Percentiles rank a stretch among this genome's conserved stretches.
Conservation (phyloP, 1,139 yeast species). For the Lodderomyces pseudojiufengensis region DNA sequence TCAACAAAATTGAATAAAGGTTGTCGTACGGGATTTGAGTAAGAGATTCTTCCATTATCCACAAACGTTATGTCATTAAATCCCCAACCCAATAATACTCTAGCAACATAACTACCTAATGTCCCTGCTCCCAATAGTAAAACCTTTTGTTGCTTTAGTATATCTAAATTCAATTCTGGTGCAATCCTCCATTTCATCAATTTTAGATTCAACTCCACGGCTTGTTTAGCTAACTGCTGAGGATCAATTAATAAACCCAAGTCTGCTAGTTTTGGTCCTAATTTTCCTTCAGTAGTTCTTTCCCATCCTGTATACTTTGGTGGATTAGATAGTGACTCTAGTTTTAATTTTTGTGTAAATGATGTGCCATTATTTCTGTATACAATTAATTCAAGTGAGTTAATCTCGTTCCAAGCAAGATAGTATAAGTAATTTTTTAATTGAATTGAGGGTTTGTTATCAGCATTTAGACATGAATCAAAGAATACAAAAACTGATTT, state of each 20-base stretch:
- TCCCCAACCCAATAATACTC: conserved; percentile 93
- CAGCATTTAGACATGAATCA: conserved; percentile 53
- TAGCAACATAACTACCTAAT: conserved; percentile 83
- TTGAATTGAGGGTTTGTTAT: conserved; percentile 53
- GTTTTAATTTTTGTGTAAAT: conserved; percentile 18
- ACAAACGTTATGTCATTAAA: conserved; percentile 79
- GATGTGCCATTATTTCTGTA: conserved; percentile 26
- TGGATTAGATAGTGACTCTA: conserved; percentile 8
- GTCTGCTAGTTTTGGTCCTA: conserved; percentile 81
- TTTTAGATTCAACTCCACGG: conserved; percentile 84
- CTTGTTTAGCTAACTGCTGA: conserved; percentile 75
- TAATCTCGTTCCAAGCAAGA: conserved; percentile 41
- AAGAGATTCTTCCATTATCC: conserved; percentile 84
- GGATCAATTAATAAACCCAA: conserved; percentile 81
- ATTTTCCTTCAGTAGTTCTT: conserved; percentile 63
- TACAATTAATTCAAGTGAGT: conserved; percentile 37
- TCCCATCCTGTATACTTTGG: conserved; percentile 84
- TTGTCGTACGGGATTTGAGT: conserved; percentile 93
- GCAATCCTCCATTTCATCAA: conserved; percentile 97
- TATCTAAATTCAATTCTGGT: conserved; percentile 71
- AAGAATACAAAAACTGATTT: conserved; percentile 46
- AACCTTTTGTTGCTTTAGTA: conserved; percentile 56
- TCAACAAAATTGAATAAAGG: conserved; percentile 78
- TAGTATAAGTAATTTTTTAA: conserved; percentile 62
- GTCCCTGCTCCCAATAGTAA: conserved; percentile 95